phyloP scores from a whole-genome alignment of 768 basidiomycete genomes.

The Pisolithus marmoratus region DNA sequence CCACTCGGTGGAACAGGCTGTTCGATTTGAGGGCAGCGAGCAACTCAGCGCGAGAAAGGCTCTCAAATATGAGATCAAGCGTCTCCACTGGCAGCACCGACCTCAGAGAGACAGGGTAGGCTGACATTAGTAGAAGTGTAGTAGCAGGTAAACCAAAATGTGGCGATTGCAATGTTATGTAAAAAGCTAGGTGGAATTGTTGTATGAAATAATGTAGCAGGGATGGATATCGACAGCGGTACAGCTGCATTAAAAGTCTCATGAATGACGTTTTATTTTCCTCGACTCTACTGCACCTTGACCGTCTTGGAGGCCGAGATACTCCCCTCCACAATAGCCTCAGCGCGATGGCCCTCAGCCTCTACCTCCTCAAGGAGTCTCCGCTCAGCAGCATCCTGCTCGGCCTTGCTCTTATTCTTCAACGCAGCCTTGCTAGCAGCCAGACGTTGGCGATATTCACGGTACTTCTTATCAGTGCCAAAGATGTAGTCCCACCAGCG shows the following conservation, averaged over 20 bases:
- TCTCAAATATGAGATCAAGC: conserved; percentile 26
- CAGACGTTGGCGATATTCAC: conserved; percentile 66
- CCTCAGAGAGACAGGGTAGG: neutral
- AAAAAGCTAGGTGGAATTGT: neutral
- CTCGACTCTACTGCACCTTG: conserved; percentile 21
- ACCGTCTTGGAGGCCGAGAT: conserved; percentile 10
- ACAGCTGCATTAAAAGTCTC: neutral
- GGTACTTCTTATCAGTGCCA: conserved; percentile 90
- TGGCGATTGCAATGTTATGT: neutral
- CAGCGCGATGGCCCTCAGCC: conserved; percentile 65
- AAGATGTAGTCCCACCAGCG: conserved; percentile 88
- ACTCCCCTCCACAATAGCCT: conserved; percentile 46
- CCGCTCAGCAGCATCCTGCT: conserved; percentile 51
- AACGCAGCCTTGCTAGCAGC: conserved; percentile 52
- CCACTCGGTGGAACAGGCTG: conserved; percentile 23
- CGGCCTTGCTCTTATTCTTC: conserved; percentile 49
- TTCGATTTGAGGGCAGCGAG: conserved; percentile 17
- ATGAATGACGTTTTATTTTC: neutral
- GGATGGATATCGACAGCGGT: neutral
- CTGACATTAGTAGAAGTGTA: no score
- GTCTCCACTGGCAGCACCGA: conserved; percentile 32
- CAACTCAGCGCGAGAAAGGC: conserved; percentile 24
- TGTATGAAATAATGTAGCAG: neutral
- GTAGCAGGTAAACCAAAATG: neutral
- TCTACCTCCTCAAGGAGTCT: conserved; percentile 66